Evolutionary conservation across 768 basidiomycete species (phyloP).

Genomic region (Lactarius sanguifluus): DNA sequence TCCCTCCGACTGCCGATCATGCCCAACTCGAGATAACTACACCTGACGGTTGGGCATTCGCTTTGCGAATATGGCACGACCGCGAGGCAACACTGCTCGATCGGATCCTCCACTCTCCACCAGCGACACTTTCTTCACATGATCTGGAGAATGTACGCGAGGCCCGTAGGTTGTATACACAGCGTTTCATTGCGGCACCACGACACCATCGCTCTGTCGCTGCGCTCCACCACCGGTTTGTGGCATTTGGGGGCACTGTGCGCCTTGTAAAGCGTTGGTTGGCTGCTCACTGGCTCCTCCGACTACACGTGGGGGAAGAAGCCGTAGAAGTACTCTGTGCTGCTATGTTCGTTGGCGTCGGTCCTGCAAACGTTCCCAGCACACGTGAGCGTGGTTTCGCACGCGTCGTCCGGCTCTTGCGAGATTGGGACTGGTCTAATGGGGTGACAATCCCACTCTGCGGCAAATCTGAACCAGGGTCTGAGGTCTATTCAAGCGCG

Average conservation of each 20-base stretch:
- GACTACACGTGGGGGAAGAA: conserved; percentile 70
- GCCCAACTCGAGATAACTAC: conserved; percentile 75
- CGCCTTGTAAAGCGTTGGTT: conserved; percentile 93
- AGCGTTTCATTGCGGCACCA: conserved; percentile 78
- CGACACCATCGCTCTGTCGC: conserved; percentile 83
- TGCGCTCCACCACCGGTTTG: conserved; percentile 72
- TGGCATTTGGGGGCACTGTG: conserved; percentile 81
- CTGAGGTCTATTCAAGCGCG: conserved; percentile 32
- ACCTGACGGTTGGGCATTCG: conserved; percentile 84
- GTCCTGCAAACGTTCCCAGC: conserved; percentile 50
- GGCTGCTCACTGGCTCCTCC: conserved; percentile 83
- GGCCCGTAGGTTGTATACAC: conserved; percentile 58
- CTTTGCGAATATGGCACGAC: conserved; percentile 81
- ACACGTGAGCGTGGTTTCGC: conserved; percentile 84
- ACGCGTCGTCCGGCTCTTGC: conserved; percentile 66
- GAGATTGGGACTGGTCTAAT: conserved; percentile 81
- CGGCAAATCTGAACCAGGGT: conserved; percentile 37
- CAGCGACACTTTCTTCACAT: conserved; percentile 36
- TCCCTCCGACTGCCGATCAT: conserved; percentile 64
- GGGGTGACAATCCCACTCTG: conserved; percentile 77
- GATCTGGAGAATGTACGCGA: conserved; percentile 56
- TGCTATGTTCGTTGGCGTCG: conserved; percentile 65
- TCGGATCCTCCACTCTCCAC: conserved; percentile 54
- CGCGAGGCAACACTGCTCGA: conserved; percentile 80
- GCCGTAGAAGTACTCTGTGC: conserved; percentile 86